Evolutionary conservation across 1,284 basidiomycete genomes (phyloP).

Genomic region (Malassezia caprae): DNA sequence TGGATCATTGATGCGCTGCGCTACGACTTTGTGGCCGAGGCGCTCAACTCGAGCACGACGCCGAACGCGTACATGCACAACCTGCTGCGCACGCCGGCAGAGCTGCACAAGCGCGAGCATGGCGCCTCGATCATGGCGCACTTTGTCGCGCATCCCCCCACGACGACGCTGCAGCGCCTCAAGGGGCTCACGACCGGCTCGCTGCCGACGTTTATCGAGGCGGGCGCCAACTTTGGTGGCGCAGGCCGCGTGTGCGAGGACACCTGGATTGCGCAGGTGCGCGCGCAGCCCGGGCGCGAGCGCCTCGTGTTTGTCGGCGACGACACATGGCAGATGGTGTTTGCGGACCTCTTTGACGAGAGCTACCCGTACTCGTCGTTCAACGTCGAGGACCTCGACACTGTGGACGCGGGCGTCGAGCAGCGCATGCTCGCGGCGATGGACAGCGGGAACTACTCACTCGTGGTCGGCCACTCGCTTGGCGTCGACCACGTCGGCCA

Average conservation of each 20-base stretch:
- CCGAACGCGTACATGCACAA: constrained; percentile 63
- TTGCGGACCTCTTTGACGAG: constrained; percentile 62
- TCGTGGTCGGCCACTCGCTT: constrained; percentile 86
- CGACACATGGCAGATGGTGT: constrained; percentile 88
- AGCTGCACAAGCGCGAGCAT: constrained; percentile 60
- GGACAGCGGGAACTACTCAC: constrained; percentile 57
- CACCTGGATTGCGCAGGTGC: constrained; percentile 55
- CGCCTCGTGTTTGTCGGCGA: constrained; percentile 74
- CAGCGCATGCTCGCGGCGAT: constrained; percentile 72
- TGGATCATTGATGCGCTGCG: constrained; percentile 86
- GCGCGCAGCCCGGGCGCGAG: constrained; percentile 23
- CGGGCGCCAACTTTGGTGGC: constrained; percentile 79
- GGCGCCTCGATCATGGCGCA: constrained; percentile 73
- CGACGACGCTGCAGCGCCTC: constrained; percentile 85
- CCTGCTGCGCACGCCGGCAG: constrained; percentile 65
- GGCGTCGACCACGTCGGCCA: constrained; percentile 97
- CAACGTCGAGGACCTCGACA: constrained; percentile 95
- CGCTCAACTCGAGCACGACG: constrained; percentile 54
- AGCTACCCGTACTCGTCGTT: constrained; percentile 85
- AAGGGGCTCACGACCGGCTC: constrained; percentile 93
- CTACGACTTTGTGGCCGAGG: constrained; percentile 79
- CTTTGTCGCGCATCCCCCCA: constrained; percentile 84
- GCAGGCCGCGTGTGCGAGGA: constrained; percentile 64
- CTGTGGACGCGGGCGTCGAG: constrained; percentile 83
- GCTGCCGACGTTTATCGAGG: constrained; percentile 87